Conservation (phyloP, 106 monocot species). For the Hemerocallis citrina region DNA sequence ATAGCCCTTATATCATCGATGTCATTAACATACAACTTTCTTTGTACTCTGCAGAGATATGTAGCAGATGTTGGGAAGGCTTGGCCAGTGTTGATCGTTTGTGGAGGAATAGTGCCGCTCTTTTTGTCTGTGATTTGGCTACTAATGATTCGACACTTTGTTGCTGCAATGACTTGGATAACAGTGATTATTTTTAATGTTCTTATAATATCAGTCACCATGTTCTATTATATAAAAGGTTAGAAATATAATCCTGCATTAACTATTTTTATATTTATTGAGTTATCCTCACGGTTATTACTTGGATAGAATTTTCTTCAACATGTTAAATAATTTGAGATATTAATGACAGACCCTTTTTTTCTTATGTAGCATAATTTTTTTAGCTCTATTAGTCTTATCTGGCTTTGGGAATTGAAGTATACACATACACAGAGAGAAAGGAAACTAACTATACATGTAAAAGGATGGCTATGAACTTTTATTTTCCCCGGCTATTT, state of each 20-base stretch:
- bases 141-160: constrained; percentile 72
- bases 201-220: constrained; percentile 31
- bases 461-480: too few relatives aligned
- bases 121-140: constrained; percentile 70
- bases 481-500: too few relatives aligned
- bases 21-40: not conserved
- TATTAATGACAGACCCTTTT: not conserved
- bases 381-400: not conserved
- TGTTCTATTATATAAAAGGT: constrained; percentile 88
- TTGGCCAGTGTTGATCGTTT: constrained; percentile 94
- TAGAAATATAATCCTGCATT: constrained; percentile 10
- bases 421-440: too few relatives aligned
- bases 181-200: constrained; percentile 56
- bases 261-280: too few relatives aligned
- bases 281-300: too few relatives aligned
- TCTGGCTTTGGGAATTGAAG: too few relatives aligned
- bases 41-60: constrained; percentile 52
- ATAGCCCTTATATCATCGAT: not conserved
- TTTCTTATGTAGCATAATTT: not conserved
- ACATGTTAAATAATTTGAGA: not conserved
- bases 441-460: too few relatives aligned
- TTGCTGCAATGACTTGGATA: constrained; percentile 75
- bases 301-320: not conserved
- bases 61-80: constrained; percentile 94
- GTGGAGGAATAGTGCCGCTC: constrained; percentile 60